Evolutionary conservation across 192 early-diverging fungal genomes (phyloP).

Genomic region (Podila epigama): DNA sequence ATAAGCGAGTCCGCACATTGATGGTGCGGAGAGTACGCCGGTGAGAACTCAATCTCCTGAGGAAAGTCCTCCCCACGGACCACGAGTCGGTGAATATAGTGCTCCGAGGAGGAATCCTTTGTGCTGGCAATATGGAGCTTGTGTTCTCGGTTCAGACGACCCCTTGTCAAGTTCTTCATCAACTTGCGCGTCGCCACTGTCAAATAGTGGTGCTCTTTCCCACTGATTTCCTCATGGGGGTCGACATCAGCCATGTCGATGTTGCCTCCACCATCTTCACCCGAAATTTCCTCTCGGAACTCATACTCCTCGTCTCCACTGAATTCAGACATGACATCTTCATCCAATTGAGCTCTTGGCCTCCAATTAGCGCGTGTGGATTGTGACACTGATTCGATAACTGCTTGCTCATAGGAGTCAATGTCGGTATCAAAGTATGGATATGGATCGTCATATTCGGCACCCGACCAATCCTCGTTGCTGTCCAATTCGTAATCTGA

Average conservation of each 20-base stretch:
- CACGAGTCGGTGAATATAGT: slow-evolving; percentile 14
- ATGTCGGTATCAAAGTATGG: slow-evolving; percentile 4
- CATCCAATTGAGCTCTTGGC: no score
- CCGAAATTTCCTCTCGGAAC: neutral
- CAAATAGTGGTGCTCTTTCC: neutral
- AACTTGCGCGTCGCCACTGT: slow-evolving; percentile 27
- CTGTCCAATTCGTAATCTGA: neutral
- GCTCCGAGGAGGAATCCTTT: neutral
- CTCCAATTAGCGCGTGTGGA: no score
- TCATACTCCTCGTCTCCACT: slow-evolving; percentile 47
- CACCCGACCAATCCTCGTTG: neutral
- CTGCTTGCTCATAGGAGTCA: neutral
- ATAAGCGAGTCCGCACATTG: slow-evolving; percentile 42
- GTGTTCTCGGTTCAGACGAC: slow-evolving; percentile 22
- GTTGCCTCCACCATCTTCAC: slow-evolving; percentile 17
- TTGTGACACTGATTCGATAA: slow-evolving; percentile 13
- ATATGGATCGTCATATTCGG: neutral
- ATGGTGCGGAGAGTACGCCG: slow-evolving; percentile 16
- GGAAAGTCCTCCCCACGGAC: slow-evolving; percentile 22
- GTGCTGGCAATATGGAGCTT: slow-evolving; percentile 11
- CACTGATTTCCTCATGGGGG: neutral
- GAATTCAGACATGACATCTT: slow-evolving; percentile 37
- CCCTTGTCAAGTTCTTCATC: slow-evolving; percentile 29
- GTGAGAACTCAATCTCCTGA: slow-evolving; percentile 31
- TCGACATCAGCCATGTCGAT: slow-evolving; percentile 24